Conservation (phyloP, 2,329 filamentous ascomycete species). For the Penicillium palitans region DNA sequence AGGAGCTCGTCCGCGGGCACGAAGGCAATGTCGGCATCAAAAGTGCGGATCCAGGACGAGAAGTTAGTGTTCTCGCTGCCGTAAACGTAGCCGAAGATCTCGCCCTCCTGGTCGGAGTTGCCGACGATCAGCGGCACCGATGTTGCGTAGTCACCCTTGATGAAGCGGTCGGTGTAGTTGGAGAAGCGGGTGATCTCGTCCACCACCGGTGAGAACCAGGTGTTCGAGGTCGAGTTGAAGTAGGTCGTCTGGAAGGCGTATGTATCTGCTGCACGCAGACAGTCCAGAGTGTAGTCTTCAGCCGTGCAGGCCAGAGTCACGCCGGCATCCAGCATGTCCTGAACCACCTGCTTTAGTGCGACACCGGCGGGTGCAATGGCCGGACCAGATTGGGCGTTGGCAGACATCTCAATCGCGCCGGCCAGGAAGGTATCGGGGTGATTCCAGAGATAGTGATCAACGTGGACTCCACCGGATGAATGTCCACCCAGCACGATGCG, state of each 20-base stretch:
- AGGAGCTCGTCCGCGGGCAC: neutral
- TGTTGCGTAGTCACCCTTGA: neutral
- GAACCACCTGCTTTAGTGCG: neutral
- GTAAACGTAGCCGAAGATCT: neutral
- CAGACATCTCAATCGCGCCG: neutral
- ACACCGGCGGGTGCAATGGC: neutral
- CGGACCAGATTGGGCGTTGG: neutral
- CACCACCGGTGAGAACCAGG: neutral
- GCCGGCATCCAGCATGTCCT: neutral
- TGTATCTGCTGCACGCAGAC: neutral
- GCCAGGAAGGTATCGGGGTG: neutral
- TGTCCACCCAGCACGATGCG: neutral
- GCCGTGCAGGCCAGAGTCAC: neutral
- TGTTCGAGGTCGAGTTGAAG: neutral
- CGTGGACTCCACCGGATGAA: neutral
- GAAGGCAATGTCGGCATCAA: neutral
- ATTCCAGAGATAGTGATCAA: neutral
- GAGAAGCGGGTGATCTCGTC: neutral
- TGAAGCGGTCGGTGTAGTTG: neutral
- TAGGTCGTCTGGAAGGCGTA: neutral
- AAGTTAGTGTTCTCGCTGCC: neutral
- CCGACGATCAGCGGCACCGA: neutral
- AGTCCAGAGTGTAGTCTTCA: neutral
- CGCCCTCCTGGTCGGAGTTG: neutral
- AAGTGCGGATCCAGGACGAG: neutral